phyloP scores from a whole-genome alignment of 352 stramenopile species.

The Pythium aphanidermatum region DNA sequence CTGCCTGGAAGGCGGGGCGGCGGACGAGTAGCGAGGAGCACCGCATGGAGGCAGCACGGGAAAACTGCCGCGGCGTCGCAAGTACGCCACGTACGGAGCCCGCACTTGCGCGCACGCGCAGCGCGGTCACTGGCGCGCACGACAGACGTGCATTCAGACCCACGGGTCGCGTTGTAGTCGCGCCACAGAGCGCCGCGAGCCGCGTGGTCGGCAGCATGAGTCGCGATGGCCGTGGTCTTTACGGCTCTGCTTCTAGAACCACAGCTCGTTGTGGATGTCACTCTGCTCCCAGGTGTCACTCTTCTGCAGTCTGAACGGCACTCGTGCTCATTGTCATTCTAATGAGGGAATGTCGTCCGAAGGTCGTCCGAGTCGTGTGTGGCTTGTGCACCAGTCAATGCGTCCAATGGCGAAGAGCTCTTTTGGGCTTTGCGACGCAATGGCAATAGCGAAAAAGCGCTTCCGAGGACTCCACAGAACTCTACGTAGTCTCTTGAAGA shows the following conservation, averaged over 20 bases:
- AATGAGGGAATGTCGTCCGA: slow-evolving; percentile 17
- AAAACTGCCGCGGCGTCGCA: not conserved
- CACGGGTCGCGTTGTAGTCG: not conserved
- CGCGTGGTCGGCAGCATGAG: not conserved
- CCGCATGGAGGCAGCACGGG: not conserved
- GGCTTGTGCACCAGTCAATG: slow-evolving; percentile 24
- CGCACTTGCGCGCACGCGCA: not conserved
- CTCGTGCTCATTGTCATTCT: slow-evolving; percentile 3
- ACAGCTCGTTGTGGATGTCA: too few species aligned
- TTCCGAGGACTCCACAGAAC: slow-evolving; percentile 51
- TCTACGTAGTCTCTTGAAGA: slow-evolving; percentile 25
- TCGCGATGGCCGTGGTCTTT: slow-evolving; percentile 1
- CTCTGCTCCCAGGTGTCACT: too few species aligned
- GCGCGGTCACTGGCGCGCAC: not conserved
- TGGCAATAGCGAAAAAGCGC: slow-evolving; percentile 24
- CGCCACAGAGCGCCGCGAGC: not conserved
- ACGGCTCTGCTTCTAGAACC: not conserved
- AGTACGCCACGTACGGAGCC: not conserved
- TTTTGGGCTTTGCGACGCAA: not conserved
- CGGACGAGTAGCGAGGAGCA: too few species aligned
- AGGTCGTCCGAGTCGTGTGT: slow-evolving; percentile 1
- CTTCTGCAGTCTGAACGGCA: too few species aligned
- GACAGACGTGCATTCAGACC: not conserved
- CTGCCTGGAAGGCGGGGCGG: too few species aligned
- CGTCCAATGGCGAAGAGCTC: slow-evolving; percentile 2